Conservation (phyloP, 2,329 filamentous ascomycete species). For the Colletotrichum tamarilloi region DNA sequence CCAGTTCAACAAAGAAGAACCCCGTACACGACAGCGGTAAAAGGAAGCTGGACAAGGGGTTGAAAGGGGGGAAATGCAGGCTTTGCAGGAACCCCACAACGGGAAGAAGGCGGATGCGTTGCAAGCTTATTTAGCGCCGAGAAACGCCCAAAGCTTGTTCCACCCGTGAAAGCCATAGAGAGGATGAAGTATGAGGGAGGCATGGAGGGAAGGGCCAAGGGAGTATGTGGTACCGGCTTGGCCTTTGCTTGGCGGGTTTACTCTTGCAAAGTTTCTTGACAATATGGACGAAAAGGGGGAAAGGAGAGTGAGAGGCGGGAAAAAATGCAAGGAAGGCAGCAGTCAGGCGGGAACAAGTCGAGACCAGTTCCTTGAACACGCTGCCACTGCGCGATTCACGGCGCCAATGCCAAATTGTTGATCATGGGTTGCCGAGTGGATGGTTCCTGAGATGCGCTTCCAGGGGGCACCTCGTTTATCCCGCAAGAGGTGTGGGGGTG, state of each 20-base stretch:
- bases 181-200: too few relatives aligned
- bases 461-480: neutral
- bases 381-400: neutral
- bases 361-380: neutral
- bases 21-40: neutral
- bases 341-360: neutral
- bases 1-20: neutral
- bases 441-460: neutral
- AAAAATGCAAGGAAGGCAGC: too few relatives aligned
- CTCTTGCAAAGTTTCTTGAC: neutral
- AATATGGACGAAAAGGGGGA: neutral
- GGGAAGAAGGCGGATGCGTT: neutral
- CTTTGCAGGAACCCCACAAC: too few relatives aligned
- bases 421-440: neutral
- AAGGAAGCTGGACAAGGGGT: too few relatives aligned
- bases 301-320: too few relatives aligned
- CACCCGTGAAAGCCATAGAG: too few relatives aligned
- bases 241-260: neutral
- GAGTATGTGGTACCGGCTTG: neutral
- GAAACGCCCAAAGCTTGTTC: neutral
- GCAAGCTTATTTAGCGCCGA: neutral
- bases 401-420: neutral
- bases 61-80: neutral
- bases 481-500: neutral
- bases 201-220: neutral